Evolutionary conservation across 805 yeast species (phyloP).

Genomic region (Candida golubevii): DNA sequence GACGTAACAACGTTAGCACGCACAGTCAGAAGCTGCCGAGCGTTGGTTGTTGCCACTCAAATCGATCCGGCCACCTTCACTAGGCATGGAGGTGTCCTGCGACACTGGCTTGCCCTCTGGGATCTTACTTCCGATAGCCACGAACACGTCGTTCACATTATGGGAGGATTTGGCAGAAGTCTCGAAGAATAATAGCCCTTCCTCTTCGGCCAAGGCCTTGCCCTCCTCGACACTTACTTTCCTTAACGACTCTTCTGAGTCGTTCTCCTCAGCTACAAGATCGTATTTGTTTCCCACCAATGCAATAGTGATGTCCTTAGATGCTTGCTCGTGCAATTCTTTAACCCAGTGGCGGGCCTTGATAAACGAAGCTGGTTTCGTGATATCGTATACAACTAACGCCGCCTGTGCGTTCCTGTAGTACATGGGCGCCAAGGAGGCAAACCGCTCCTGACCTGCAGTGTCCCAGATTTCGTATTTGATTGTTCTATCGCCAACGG

Average conservation of each 20-base stretch:
- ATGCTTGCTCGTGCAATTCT: constrained; percentile 80
- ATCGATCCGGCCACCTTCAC: constrained; percentile 27
- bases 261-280: constrained; percentile 43
- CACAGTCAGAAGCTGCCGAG: constrained; percentile 16
- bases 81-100: constrained; percentile 10
- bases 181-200: constrained; percentile 85
- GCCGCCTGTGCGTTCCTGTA: constrained; percentile 80
- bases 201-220: constrained; percentile 81
- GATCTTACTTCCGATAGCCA: constrained; percentile 83
- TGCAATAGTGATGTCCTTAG: constrained; percentile 68
- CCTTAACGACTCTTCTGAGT: constrained; percentile 50
- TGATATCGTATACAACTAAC: constrained; percentile 70
- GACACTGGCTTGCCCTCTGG: constrained; percentile 42
- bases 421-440: constrained; percentile 78
- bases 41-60: constrained; percentile 24
- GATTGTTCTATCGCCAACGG: constrained; percentile 49
- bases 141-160: constrained; percentile 87
- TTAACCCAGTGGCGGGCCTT: constrained; percentile 76
- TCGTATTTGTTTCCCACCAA: constrained; percentile 78
- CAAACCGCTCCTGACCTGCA: constrained; percentile 79
- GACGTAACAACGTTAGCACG: constrained; percentile 8
- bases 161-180: constrained; percentile 89
- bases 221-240: constrained; percentile 88
- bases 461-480: constrained; percentile 85
- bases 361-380: constrained; percentile 60